A percentile compares a stretch with the other conserved stretches of the same genome.
These are phyloP conservation scores for Aspergillus unguis DNA, from an alignment of 2,329 filamentous ascomycete species.

Conservation along the genomic window DNA sequence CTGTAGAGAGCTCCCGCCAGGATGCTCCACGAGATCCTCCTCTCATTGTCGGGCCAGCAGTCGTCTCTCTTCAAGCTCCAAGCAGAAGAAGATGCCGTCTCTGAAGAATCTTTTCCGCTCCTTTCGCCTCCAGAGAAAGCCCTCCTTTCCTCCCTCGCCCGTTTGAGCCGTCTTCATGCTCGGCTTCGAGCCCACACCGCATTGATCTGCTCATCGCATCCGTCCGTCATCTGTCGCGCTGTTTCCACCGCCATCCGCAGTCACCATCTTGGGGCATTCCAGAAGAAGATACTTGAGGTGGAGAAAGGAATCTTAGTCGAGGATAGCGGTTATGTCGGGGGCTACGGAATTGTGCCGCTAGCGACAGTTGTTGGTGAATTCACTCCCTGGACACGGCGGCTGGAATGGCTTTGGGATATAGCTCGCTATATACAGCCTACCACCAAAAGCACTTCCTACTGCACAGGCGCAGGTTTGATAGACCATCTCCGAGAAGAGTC, in stretches of 20 bases:
- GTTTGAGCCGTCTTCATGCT: conserved; percentile 74
- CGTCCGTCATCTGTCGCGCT: conserved; percentile 80
- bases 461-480: conserved; percentile 71
- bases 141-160: conserved; percentile 72
- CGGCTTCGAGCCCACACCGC: conserved; percentile 65
- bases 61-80: conserved; percentile 73
- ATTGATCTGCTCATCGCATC: conserved; percentile 66
- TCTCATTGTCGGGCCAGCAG: conserved; percentile 90
- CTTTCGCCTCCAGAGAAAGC: conserved; percentile 77
- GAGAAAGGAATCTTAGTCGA: conserved; percentile 72
- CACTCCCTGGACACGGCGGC: conserved; percentile 74
- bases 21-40: conserved; percentile 98
- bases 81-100: conserved; percentile 48
- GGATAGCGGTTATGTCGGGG: conserved; percentile 78
- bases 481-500: conserved; percentile 71
- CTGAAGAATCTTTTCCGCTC: conserved; percentile 49
- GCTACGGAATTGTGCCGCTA: conserved; percentile 88
- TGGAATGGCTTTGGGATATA: conserved; percentile 82
- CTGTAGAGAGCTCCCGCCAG: conserved; percentile 27
- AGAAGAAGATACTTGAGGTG: conserved; percentile 77
- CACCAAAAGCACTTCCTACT: conserved; percentile 38
- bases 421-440: conserved; percentile 63
- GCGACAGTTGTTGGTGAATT: conserved; percentile 82
- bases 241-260: conserved; percentile 75
- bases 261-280: conserved; percentile 74